A percentile compares a stretch with the other conserved stretches of the same genome.
Evolutionary conservation across 495 filamentous ascomycete genomes (phyloP).

Genomic region (Penicillium tannophilum): DNA sequence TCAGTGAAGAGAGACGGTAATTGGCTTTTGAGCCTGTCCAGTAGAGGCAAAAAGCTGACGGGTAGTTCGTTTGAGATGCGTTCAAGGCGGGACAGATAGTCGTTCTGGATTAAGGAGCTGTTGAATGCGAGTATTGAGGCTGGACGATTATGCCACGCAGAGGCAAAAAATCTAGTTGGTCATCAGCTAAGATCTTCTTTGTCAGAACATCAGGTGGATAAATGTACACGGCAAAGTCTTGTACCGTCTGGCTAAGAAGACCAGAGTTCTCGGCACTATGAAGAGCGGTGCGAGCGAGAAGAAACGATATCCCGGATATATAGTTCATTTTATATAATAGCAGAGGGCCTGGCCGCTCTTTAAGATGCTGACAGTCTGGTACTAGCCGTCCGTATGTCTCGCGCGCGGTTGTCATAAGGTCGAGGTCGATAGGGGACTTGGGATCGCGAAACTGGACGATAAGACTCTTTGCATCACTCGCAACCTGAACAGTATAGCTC

Average conservation of each 20-base stretch:
- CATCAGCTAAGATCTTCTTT: neutral
- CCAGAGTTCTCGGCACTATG: neutral
- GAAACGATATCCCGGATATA: neutral
- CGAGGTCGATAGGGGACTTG: neutral
- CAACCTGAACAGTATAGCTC: slow-evolving; percentile 6
- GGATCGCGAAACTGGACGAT: neutral
- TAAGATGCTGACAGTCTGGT: neutral
- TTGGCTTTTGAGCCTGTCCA: neutral
- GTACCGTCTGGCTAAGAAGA: neutral
- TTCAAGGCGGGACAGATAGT: neutral
- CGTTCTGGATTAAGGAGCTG: neutral
- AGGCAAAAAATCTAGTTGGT: neutral
- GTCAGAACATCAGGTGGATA: neutral
- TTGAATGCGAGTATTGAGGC: neutral
- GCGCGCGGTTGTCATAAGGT: neutral
- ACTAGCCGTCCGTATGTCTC: neutral
- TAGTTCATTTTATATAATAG: neutral
- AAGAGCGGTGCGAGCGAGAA: neutral
- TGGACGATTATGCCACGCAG: slow-evolving; percentile 1
- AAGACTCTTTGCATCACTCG: neutral
- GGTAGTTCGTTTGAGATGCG: neutral
- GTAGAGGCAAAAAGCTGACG: neutral
- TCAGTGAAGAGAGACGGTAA: neutral
- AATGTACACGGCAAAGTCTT: neutral
- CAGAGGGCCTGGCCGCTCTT: neutral